Conservation (phyloP, 1,284 basidiomycete species). For the Leccinum angustisporum region DNA sequence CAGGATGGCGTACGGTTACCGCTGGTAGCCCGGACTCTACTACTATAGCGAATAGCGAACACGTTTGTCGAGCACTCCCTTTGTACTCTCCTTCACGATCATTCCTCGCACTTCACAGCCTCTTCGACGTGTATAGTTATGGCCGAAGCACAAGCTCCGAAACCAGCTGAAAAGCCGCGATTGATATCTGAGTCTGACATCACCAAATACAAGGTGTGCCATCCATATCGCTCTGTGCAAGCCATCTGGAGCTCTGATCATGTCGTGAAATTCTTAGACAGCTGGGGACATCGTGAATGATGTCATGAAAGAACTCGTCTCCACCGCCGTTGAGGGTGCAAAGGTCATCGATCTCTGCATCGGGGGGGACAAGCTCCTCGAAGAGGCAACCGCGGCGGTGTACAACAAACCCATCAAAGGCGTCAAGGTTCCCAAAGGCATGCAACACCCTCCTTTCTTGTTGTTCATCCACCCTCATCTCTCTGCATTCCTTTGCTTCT, state of each 20-base stretch:
- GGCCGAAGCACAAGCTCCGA: constrained; percentile 51
- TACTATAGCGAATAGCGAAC: too few relatives aligned
- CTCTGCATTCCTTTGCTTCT: neutral
- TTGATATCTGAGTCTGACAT: constrained; percentile 70
- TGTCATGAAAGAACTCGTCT: constrained; percentile 85
- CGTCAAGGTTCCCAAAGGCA: constrained; percentile 85
- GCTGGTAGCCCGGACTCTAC: neutral
- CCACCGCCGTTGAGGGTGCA: constrained; percentile 74
- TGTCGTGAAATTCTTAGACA: constrained; percentile 45
- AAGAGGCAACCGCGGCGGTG: constrained; percentile 80
- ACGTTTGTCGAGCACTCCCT: neutral
- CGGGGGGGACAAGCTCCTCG: constrained; percentile 90
- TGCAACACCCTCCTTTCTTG: constrained; percentile 26
- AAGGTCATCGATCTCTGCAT: constrained; percentile 90
- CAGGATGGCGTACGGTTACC: constrained; percentile 10
- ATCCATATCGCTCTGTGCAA: neutral
- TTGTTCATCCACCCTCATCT: constrained; percentile 1
- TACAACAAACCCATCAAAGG: constrained; percentile 92
- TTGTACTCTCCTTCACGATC: constrained; percentile 10
- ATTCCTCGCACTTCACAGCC: constrained; percentile 4
- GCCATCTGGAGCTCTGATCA: constrained; percentile 10
- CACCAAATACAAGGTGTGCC: constrained; percentile 77
- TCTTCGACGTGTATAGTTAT: constrained; percentile 36
- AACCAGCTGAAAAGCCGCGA: constrained; percentile 46
- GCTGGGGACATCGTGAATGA: constrained; percentile 89